Conservation (phyloP, 1,284 basidiomycete species). For the Papiliotrema fonsecae region DNA sequence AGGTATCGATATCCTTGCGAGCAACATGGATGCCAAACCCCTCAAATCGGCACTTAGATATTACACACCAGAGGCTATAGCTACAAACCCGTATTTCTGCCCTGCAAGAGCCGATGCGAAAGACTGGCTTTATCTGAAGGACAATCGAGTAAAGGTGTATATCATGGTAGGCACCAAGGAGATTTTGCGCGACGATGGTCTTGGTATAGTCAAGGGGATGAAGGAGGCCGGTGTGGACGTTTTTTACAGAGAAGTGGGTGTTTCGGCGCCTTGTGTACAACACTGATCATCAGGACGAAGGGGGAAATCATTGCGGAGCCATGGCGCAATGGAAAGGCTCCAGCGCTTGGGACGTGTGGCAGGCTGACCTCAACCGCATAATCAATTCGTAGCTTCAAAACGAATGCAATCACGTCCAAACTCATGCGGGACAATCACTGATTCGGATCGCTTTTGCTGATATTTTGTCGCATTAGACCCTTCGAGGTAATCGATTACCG, state of each 20-base stretch:
- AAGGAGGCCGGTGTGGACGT: conserved; percentile 29
- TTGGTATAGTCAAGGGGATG: conserved; percentile 26
- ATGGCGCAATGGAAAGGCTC: conserved; percentile 8
- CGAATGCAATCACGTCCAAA: too few species aligned
- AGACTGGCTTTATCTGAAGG: conserved; percentile 16
- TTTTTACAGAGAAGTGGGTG: conserved; percentile 13
- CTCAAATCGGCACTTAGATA: conserved; percentile 15
- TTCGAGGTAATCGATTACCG: too few species aligned
- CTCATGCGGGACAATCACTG: too few species aligned
- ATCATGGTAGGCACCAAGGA: conserved; percentile 37
- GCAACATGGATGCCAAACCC: conserved; percentile 5
- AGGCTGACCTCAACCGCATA: not conserved
- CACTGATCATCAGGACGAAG: conserved; percentile 3
- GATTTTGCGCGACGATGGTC: conserved; percentile 30
- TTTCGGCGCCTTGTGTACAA: too few species aligned
- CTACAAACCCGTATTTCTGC: conserved; percentile 16
- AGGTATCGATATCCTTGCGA: conserved; percentile 12
- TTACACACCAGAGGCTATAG: conserved; percentile 6
- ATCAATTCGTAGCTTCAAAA: not conserved
- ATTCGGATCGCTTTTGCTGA: too few species aligned
- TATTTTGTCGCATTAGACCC: too few species aligned
- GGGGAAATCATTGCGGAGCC: conserved; percentile 7
- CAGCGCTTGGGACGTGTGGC: conserved; percentile 4
- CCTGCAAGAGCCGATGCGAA: conserved; percentile 16
- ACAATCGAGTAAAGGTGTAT: conserved; percentile 19